Base-by-base conservation (phyloP, 2,329 filamentous ascomycete species). In the Metarhizium robertsii region DNA sequence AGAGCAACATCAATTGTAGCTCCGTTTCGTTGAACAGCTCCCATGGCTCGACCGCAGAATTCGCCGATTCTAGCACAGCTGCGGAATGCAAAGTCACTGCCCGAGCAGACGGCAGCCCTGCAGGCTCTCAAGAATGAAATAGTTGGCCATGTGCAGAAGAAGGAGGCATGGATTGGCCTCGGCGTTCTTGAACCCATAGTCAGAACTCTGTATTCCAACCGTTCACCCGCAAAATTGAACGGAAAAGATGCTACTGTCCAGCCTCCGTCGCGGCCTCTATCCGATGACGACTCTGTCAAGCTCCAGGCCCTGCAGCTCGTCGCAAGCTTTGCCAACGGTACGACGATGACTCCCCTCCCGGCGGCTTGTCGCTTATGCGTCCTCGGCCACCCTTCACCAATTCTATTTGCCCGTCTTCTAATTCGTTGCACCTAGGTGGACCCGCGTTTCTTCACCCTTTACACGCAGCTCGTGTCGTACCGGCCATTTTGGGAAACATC, bases 261-360 rank as follows among this genome's bases (percentile, higher is more conserved):
- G 47, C 59, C 67, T 30, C 66, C 71, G 13, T 71, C 70, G 10
- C 66, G 65, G 38, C 60, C 67, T 4, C 67, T 84, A 61, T 78
- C 76, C 2, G 80, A 85, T 11, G 83, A 88, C 57, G 86, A 92
- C 55, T 78, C 81, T 48, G 78, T 86, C 50, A 82, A 84, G 61
- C 75, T 94, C 55, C 89, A 95, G 68, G 87, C 88, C n/a, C 80
- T 92, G 43, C 84, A 95, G 60, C 80, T 96, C n/a, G 75, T 95
- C 40, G 86, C 87, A 50, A 94, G 89, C 69, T 82, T 97, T 66
- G 89, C 90, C 56, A 86, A 88, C 72, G 91, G 92, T 91, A 78
- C 64, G 77, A 14, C 61, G 7, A 30, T 48, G 29, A 16, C 20
- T 36, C n/a, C 60, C 62, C 56, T 60, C 61, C 57, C 2, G 30